Percentiles rank a stretch among this genome's conserved stretches.
Conservation (phyloP, 257 asterid genomes). For the Gynochthodes officinalis region DNA sequence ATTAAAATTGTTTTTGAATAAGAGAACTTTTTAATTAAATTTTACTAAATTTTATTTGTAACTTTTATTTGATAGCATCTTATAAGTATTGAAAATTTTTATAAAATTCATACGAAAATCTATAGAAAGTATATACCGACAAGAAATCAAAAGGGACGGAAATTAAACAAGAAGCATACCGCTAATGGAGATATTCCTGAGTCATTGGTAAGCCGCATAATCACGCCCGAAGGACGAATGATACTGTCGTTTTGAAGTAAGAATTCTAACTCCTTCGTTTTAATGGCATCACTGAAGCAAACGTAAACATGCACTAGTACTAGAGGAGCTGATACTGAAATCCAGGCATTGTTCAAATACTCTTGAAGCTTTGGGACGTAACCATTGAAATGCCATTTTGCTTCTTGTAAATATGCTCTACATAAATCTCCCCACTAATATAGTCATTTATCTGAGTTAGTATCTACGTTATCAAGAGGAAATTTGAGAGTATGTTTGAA, state of each 20-base stretch:
- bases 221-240: constrained; percentile 22
- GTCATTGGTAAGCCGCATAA: constrained; percentile 44
- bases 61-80: too few species aligned
- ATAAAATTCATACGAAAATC: too few species aligned
- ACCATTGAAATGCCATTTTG: background rate
- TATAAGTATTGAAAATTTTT: too few species aligned
- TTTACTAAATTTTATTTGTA: too few species aligned
- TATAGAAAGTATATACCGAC: too few species aligned
- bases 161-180: too few species aligned
- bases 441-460: background rate
- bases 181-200: constrained; percentile 25
- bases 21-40: too few species aligned
- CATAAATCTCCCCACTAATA: constrained; percentile 23
- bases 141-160: too few species aligned
- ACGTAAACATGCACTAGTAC: constrained; percentile 33
- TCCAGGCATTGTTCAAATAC: constrained; percentile 14
- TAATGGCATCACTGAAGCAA: constrained; percentile 25
- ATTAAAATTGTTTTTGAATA: too few species aligned
- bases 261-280: constrained; percentile 16
- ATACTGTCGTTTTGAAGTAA: constrained; percentile 19
- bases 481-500: too few species aligned
- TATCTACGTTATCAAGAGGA: too few species aligned
- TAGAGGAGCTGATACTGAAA: constrained; percentile 32
- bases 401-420: background rate
- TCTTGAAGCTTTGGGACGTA: background rate